Evolutionary conservation across 2,329 filamentous ascomycete species (phyloP).

Genomic region (Nemania serpens): DNA sequence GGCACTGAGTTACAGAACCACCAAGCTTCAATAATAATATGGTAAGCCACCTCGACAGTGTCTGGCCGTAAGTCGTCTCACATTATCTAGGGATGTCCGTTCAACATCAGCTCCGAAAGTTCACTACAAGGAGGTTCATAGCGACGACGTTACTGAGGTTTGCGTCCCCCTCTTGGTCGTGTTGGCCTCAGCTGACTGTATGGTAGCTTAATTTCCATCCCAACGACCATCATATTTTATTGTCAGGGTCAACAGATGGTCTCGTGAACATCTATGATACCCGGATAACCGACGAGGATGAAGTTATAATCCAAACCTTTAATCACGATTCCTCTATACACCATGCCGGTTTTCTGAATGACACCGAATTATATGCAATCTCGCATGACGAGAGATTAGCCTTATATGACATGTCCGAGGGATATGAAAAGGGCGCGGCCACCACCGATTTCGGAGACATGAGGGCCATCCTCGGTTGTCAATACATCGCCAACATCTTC

Average conservation of each 20-base stretch:
- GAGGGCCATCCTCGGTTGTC: conserved; percentile 66
- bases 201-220: conserved; percentile 65
- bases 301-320: conserved; percentile 76
- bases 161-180: conserved; percentile 30
- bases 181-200: conserved; percentile 29
- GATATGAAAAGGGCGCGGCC: conserved; percentile 62
- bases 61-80: conserved; percentile 3
- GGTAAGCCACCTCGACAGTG: conserved; percentile 48
- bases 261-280: conserved; percentile 79
- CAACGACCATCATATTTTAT: conserved; percentile 61
- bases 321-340: conserved; percentile 78
- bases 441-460: conserved; percentile 69
- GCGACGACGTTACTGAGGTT: conserved; percentile 68
- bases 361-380: conserved; percentile 69
- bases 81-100: conserved; percentile 59
- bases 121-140: conserved; percentile 68
- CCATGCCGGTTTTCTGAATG: conserved; percentile 71
- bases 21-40: conserved; percentile 64
- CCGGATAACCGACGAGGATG: conserved; percentile 72
- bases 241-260: conserved; percentile 80
- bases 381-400: conserved; percentile 80
- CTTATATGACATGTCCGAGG: conserved; percentile 71
- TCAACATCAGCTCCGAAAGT: conserved; percentile 52
- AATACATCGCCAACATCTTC: conserved; percentile 73
- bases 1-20: conserved; percentile 74